A percentile compares a stretch with the other conserved stretches of the same genome.
phyloP scores from a whole-genome alignment of 306 rosid genomes.

The Gynostemma pentaphyllum region DNA sequence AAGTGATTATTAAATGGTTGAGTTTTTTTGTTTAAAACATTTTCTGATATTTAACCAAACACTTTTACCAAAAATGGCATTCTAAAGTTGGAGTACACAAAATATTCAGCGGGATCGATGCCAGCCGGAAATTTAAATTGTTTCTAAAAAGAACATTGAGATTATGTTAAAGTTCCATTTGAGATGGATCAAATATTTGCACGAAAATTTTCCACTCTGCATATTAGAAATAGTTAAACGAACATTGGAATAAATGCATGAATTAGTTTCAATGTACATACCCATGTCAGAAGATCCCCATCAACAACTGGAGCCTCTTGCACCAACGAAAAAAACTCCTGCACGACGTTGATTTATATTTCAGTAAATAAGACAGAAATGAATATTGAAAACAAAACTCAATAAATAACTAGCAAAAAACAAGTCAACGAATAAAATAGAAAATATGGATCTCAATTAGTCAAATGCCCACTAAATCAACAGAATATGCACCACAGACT shows the following conservation, averaged over 20 bases:
- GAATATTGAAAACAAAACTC: not conserved
- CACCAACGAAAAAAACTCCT: conserved; percentile 69
- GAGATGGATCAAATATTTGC: not conserved
- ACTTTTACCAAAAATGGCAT: not conserved
- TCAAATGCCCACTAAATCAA: not conserved
- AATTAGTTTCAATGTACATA: conserved; percentile 25
- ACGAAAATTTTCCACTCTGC: not conserved
- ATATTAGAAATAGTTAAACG: not conserved
- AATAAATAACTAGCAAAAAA: not conserved
- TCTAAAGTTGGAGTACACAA: not conserved
- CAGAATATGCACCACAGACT: not conserved
- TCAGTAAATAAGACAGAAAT: not conserved
- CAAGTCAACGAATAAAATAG: not conserved
- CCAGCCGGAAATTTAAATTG: not conserved
- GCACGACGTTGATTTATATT: conserved; percentile 3
- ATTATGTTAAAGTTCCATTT: not conserved
- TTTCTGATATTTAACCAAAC: too few species aligned
- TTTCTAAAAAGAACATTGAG: not conserved
- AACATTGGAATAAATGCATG: not conserved
- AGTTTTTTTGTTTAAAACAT: too few species aligned
- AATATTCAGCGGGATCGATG: not conserved
- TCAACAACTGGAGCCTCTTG: conserved; percentile 58
- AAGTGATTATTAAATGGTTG: too few species aligned
- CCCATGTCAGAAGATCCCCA: conserved; percentile 86
- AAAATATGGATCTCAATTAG: not conserved